Conservation (phyloP, 192 early-diverging fungal genomes). For the Helicostylum pulchrum region DNA sequence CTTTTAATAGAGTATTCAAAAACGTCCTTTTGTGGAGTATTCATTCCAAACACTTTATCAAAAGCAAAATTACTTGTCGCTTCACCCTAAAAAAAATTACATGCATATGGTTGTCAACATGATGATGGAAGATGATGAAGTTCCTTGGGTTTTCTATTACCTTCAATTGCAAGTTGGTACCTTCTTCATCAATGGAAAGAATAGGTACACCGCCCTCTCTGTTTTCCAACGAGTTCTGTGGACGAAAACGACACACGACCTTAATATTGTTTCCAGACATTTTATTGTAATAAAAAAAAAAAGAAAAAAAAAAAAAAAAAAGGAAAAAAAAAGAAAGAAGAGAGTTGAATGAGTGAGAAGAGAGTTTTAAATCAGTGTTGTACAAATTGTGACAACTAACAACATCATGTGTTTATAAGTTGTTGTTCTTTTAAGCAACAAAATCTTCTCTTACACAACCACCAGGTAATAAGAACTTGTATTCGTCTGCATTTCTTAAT, state of each 20-base stretch:
- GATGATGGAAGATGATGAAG: conserved; percentile 44
- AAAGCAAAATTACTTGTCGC: conserved; percentile 71
- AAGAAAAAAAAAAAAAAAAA: conserved; percentile 13
- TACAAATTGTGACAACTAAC: not conserved
- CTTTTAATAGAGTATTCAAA: conserved; percentile 90
- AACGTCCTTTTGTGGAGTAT: conserved; percentile 76
- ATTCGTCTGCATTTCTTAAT: conserved; percentile 27
- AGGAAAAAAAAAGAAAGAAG: conserved; percentile 15
- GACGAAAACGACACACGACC: conserved; percentile 96
- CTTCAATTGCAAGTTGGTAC: conserved; percentile 54
- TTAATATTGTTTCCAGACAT: conserved; percentile 87
- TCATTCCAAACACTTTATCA: conserved; percentile 86
- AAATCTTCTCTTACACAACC: conserved; percentile 33
- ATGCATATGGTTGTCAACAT: conserved; percentile 10
- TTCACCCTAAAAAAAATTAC: conserved; percentile 13
- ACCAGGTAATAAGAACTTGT: conserved; percentile 40
- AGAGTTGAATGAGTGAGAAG: not conserved
- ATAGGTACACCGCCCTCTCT: conserved; percentile 88
- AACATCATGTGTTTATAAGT: not conserved
- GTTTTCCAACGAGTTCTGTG: conserved; percentile 90
- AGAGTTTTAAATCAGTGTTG: no score
- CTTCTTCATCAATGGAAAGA: conserved; percentile 72
- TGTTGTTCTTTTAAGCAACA: conserved; percentile 20
- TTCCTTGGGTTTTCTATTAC: conserved; percentile 21
- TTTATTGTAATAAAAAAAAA: conserved; percentile 9